Evolutionary conservation across 2,329 filamentous ascomycete species (phyloP), one percentile per base, ranked within the genome.

Genomic region (Arthrobotrys conoides): DNA sequence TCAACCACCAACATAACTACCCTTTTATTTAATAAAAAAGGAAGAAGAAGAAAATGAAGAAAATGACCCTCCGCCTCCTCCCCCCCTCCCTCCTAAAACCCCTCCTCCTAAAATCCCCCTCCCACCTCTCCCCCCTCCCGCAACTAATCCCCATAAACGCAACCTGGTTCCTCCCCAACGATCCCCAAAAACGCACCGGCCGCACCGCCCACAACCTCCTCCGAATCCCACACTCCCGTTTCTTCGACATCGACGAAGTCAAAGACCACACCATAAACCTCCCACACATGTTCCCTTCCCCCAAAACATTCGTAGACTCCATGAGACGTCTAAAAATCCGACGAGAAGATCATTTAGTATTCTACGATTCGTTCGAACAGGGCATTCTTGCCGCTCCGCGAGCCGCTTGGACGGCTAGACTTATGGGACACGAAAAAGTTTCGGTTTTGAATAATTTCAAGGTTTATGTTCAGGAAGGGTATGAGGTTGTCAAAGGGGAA

Each of bases 371-470:
- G 30, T 91, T 93, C 80, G 94, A 98, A 86, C 86, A 95, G 33
- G 96, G 96, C 9, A 94, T 99, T 77, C 97, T 99, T 86, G 96
- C 92, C 82, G 96, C 95, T 0, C 96, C 96, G 3, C 89, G 96
- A 49, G 95, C 97, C 0, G 95, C 91, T 72, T 99, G 96, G 96
- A 99, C 95, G 0, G 87, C 99, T 80, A 90, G 90, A 82, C 90
- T 93, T 38, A 98, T 98, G 84, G 96, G 96, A 0, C 96, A 99
- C 84, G 87, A 90, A 53, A 91, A 90, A 80, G 95, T 99, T 14
- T 94, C 97, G 84, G 86, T 99, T 18, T 86, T 99, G 70, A 96
- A 99, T 86, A 99, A 99, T 86, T 99, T 97, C 86, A 92, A 91
- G 84, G 85, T 92, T n/a, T 99, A 94, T 93, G 91, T 95, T 83